A percentile compares a stretch with the other conserved stretches of the same genome.
phyloP scores from a whole-genome alignment of 495 filamentous ascomycete species.

The Hypoxylon lenormandii region DNA sequence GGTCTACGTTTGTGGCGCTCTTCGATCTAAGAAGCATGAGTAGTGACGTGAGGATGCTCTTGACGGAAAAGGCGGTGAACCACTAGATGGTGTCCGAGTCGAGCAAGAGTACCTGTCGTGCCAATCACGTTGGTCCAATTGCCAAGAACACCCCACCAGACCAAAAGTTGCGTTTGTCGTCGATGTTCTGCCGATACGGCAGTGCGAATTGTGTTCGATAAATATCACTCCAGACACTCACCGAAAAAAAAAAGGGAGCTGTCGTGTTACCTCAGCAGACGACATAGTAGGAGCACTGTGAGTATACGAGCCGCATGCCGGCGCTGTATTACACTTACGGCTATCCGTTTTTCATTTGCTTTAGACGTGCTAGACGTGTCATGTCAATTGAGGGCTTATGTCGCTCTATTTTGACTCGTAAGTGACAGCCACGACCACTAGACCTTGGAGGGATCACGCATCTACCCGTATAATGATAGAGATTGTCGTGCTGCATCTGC shows the following conservation, averaged over 20 bases:
- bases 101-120: slow-evolving; percentile 11
- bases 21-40: slow-evolving; percentile 17
- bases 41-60: slow-evolving; percentile 24
- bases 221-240: slow-evolving; percentile 41
- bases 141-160: slow-evolving; percentile 36
- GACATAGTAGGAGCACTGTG: slow-evolving; percentile 5
- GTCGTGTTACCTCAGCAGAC: slow-evolving; percentile 20
- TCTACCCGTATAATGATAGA: slow-evolving; percentile 41
- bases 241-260: slow-evolving; percentile 36
- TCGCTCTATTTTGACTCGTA: slow-evolving; percentile 17
- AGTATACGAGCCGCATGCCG: slow-evolving; percentile 25
- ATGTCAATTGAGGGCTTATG: slow-evolving; percentile 15
- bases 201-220: slow-evolving; percentile 19
- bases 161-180: slow-evolving; percentile 17
- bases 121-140: slow-evolving; percentile 33
- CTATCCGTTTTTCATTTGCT: slow-evolving; percentile 16
- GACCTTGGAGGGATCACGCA: slow-evolving; percentile 35
- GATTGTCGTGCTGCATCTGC: slow-evolving; percentile 35
- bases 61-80: slow-evolving; percentile 39
- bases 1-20: slow-evolving; percentile 27
- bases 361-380: no score
- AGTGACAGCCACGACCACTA: slow-evolving; percentile 11
- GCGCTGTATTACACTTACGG: slow-evolving; percentile 22
- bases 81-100: slow-evolving; percentile 17
- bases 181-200: slow-evolving; percentile 24